Percentiles rank a stretch among this genome's conserved stretches.
Conservation (phyloP, 164 flowering plant species). For the Nymphaea thermarum region DNA sequence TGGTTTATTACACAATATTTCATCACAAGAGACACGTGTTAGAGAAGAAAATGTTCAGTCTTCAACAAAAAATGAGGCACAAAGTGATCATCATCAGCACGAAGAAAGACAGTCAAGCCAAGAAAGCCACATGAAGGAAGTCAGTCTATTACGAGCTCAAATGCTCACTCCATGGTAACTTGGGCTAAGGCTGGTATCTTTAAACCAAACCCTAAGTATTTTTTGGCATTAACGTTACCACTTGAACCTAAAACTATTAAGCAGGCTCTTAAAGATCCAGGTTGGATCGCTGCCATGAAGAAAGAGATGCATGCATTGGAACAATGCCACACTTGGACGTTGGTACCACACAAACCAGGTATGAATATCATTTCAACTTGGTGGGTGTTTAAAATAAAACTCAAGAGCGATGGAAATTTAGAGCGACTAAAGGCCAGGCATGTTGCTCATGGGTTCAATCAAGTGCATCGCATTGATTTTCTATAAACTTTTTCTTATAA, state of each 20-base stretch:
- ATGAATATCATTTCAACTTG: background rate
- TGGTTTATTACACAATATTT: background rate
- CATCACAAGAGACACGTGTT: too few species aligned
- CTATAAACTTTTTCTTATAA: background rate
- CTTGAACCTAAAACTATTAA: background rate
- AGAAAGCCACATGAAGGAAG: background rate
- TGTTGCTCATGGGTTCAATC: background rate
- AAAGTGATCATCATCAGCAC: too few species aligned
- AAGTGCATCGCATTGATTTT: background rate
- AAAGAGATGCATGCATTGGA: background rate
- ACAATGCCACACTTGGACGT: background rate
- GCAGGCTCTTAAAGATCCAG: background rate
- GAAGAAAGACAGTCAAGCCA: background rate
- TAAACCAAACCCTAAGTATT: background rate
- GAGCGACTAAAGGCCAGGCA: background rate
- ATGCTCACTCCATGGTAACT: background rate
- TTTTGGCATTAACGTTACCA: too few species aligned
- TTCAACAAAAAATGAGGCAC: too few species aligned
- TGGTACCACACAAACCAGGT: background rate
- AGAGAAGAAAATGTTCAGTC: too few species aligned
- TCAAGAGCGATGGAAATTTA: background rate
- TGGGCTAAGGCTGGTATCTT: background rate
- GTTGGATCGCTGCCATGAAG: background rate
- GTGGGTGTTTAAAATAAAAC: slow-evolving; percentile 4
- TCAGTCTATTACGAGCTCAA: background rate